These are phyloP conservation scores for Dendrocalamus latiflorus DNA, from an alignment of 202 grass and related monocot genomes.

Conservation along the genomic window DNA sequence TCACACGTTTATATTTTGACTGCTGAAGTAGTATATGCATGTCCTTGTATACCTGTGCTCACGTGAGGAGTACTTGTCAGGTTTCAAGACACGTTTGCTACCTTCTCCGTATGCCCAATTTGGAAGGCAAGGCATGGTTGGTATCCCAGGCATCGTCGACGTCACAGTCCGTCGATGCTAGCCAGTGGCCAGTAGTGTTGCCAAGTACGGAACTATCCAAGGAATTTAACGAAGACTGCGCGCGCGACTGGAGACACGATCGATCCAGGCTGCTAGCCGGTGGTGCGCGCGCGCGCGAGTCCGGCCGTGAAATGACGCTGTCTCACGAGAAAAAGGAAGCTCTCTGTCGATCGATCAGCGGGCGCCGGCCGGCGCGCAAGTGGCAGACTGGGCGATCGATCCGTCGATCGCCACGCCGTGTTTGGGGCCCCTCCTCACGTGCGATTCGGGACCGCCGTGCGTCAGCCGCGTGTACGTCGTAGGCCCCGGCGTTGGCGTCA, in stretches of 20 bases:
- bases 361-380: background rate
- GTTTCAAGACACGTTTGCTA: background rate
- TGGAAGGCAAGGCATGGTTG: background rate
- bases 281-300: too few relatives aligned
- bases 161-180: background rate
- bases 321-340: background rate
- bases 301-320: background rate
- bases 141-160: background rate
- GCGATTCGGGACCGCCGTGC: slow-evolving; percentile 2
- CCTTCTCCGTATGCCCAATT: background rate
- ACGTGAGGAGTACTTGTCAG: background rate
- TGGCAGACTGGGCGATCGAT: background rate
- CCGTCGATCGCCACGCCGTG: background rate
- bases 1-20: background rate
- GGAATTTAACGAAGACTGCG: background rate
- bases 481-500: slow-evolving; percentile 23
- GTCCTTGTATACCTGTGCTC: background rate
- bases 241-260: background rate
- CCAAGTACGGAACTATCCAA: background rate
- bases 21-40: background rate
- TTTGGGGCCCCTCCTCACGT: slow-evolving; percentile 31
- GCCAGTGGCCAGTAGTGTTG: background rate
- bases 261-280: too few relatives aligned
- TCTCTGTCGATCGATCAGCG: background rate
- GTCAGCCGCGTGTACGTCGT: background rate